phyloP scores from a whole-genome alignment of 2,329 filamentous ascomycete genomes.

The Aspergillus fructus region DNA sequence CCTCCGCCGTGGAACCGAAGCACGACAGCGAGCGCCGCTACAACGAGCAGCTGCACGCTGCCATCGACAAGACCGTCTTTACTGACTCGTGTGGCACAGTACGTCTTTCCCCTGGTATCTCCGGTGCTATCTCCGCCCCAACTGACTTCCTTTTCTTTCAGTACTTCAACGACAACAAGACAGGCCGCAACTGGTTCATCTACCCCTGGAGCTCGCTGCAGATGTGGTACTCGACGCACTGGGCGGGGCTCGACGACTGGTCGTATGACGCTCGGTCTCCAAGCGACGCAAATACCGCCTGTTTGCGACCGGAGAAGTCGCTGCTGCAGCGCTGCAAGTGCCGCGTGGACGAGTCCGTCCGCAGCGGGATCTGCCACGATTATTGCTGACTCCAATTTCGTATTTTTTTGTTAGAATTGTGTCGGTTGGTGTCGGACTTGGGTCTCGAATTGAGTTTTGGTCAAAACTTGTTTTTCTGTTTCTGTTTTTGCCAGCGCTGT shows the following conservation, averaged over 20 bases:
- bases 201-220: constrained; percentile 22
- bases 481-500: neutral
- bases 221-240: constrained; percentile 19
- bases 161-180: constrained; percentile 21
- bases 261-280: constrained; percentile 2
- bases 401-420: too few relatives aligned
- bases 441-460: neutral
- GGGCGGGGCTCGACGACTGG: constrained; percentile 12
- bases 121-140: too few relatives aligned
- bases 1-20: constrained; percentile 19
- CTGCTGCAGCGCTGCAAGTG: constrained; percentile 1
- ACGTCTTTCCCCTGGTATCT: neutral
- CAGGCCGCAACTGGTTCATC: constrained; percentile 22
- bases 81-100: constrained; percentile 16
- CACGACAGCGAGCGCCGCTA: constrained; percentile 11
- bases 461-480: too few relatives aligned
- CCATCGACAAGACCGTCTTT: constrained; percentile 17
- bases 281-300: neutral
- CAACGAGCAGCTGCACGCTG: constrained; percentile 10
- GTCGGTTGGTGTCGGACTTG: too few relatives aligned
- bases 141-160: neutral
- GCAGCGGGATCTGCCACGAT: neutral
- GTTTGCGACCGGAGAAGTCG: constrained; percentile 3
- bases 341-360: neutral
- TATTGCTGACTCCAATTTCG: neutral